Conservation (phyloP, 2,329 filamentous ascomycete genomes). For the Trichoderma harzianum region DNA sequence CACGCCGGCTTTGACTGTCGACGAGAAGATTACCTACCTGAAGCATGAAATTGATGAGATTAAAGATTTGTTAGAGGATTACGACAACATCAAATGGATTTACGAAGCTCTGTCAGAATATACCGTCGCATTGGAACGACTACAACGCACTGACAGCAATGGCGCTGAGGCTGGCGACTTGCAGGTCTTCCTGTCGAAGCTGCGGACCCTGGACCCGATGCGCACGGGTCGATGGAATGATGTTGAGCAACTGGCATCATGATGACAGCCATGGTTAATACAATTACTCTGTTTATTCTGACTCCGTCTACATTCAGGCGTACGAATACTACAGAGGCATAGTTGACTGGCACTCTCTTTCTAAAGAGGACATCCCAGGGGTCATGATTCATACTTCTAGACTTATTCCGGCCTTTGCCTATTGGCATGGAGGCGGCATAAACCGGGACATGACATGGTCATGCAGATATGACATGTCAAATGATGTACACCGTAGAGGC, state of each 20-base stretch:
- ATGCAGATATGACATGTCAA: neutral
- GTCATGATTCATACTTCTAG: neutral
- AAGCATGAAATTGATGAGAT: slow-evolving; percentile 71
- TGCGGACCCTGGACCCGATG: slow-evolving; percentile 70
- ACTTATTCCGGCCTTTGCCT: rapidly evolving
- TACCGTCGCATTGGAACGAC: slow-evolving; percentile 54
- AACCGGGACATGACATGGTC: neutral
- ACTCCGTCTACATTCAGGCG: neutral
- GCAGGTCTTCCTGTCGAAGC: slow-evolving; percentile 57
- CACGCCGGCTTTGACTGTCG: slow-evolving; percentile 46
- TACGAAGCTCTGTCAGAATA: slow-evolving; percentile 83
- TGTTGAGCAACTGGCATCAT: neutral
- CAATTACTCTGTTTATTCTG: neutral
- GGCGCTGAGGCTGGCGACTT: slow-evolving; percentile 45
- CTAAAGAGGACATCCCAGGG: neutral
- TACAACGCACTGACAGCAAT: slow-evolving; percentile 49
- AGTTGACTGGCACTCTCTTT: neutral
- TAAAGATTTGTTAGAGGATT: slow-evolving; percentile 61
- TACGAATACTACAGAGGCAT: neutral
- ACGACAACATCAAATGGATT: slow-evolving; percentile 68
- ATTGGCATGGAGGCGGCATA: neutral
- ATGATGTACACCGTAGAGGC: neutral
- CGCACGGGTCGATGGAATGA: slow-evolving; percentile 74
- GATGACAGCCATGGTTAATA: neutral
- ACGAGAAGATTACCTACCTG: slow-evolving; percentile 65